Conservation (phyloP, 2,329 filamentous ascomycete species). For the Colletotrichum cuscutae region DNA sequence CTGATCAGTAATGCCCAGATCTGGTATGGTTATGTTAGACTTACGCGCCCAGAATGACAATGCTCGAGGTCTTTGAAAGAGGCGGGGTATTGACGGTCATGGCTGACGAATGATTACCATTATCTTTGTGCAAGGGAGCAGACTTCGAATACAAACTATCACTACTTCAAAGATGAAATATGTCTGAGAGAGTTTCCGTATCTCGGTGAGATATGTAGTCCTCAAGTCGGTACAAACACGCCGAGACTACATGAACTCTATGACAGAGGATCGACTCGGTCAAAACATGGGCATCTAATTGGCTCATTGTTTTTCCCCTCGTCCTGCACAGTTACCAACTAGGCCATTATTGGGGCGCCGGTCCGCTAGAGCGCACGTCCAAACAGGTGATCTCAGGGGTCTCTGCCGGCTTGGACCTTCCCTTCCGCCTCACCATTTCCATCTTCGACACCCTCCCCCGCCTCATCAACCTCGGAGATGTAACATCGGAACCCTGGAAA, state of each 20-base stretch:
- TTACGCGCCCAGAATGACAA: constrained; percentile 35
- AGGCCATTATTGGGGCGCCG: constrained; percentile 3
- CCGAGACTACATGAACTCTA: neutral
- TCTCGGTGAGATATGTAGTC: neutral
- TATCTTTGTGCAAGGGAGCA: neutral
- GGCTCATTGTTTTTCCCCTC: neutral
- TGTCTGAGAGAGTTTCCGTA: neutral
- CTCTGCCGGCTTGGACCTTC: constrained; percentile 33
- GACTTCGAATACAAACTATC: neutral
- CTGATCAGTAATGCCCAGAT: no score
- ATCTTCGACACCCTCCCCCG: neutral
- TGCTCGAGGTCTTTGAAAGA: constrained; percentile 17
- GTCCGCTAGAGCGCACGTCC: neutral
- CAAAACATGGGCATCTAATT: neutral
- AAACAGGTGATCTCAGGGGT: neutral
- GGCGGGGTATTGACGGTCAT: neutral
- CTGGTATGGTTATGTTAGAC: neutral
- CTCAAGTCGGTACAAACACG: no score
- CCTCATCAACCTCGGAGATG: constrained; percentile 18
- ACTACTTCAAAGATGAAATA: neutral
- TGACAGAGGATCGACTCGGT: neutral
- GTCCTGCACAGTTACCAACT: neutral
- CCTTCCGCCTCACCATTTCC: neutral
- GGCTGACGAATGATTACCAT: neutral
- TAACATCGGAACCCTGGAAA: constrained; percentile 9